Percentiles rank a stretch among this genome's conserved stretches.
phyloP scores from a whole-genome alignment of 2,329 filamentous ascomycete genomes.

The Diaporthe destruens region DNA sequence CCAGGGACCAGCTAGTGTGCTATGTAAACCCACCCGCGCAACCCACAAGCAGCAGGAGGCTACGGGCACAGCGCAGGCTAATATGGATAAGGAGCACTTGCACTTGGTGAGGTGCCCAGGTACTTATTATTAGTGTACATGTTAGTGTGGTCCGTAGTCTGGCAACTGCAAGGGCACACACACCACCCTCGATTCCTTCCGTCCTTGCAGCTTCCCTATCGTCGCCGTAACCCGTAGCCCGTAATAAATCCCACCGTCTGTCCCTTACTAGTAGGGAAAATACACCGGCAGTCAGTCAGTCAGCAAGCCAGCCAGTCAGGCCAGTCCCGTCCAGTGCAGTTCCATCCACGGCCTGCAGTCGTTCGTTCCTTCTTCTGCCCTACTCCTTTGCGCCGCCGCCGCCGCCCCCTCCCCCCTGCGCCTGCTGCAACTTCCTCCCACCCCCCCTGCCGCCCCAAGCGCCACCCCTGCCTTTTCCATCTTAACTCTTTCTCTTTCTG shows the following conservation, averaged over 20 bases:
- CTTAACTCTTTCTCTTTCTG: neutral
- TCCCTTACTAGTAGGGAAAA: neutral
- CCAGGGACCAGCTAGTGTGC: neutral
- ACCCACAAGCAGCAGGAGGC: neutral
- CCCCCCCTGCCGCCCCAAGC: neutral
- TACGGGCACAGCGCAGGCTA: neutral
- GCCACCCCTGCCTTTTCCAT: constrained; percentile 3
- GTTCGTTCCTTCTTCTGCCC: neutral
- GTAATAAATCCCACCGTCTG: no score
- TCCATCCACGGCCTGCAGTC: no score
- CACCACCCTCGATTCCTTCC: neutral
- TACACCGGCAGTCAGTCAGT: neutral
- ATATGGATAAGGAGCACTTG: no score
- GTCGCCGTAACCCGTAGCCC: neutral
- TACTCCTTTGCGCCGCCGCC: neutral
- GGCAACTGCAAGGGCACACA: no score
- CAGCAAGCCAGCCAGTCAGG: no score
- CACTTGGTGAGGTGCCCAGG: no score
- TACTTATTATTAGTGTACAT: no score
- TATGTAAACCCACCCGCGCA: neutral
- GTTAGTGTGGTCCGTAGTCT: no score
- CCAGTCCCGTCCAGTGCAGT: no score
- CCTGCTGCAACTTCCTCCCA: neutral
- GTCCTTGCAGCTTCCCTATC: neutral
- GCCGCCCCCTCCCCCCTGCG: neutral